Percentiles rank a stretch among this genome's conserved stretches.
Conservation (phyloP, 2,329 filamentous ascomycete species). For the Emergomyces pasteurianus region DNA sequence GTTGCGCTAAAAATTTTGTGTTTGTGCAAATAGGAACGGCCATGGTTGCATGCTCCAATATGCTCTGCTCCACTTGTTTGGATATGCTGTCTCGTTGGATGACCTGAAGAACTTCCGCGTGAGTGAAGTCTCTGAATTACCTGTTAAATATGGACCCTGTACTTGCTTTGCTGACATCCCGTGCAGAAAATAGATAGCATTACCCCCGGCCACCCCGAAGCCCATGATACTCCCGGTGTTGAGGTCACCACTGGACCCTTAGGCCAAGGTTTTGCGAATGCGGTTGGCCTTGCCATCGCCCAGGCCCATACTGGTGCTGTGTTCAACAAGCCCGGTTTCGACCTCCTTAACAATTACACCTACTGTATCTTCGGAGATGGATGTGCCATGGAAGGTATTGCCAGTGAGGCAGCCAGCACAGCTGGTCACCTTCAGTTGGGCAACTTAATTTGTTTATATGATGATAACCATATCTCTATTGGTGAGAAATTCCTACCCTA, state of each 20-base stretch:
- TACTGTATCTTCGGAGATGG: conserved; percentile 96
- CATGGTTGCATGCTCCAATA: conserved; percentile 99
- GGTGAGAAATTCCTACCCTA: conserved; percentile 43
- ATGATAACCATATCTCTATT: conserved; percentile 95
- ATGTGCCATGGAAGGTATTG: conserved; percentile 97
- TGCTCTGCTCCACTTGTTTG: conserved; percentile 91
- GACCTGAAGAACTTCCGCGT: conserved; percentile 96
- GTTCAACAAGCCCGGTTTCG: conserved; percentile 95
- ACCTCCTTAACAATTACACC: conserved; percentile 91
- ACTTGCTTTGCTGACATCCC: conserved; percentile 7
- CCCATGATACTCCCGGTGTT: conserved; percentile 89
- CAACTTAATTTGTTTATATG: conserved; percentile 93
- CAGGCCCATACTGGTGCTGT: conserved; percentile 79
- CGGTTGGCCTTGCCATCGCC: conserved; percentile 93
- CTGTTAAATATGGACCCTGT: not conserved
- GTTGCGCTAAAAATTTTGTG: not conserved
- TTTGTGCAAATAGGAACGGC: conserved; percentile 57
- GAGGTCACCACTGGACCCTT: conserved; percentile 98
- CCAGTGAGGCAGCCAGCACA: conserved; percentile 78
- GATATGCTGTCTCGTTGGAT: conserved; percentile 74
- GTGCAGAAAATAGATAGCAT: conserved; percentile 59
- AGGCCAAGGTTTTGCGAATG: conserved; percentile 93
- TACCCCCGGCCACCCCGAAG: conserved; percentile 91
- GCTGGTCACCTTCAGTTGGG: conserved; percentile 95
- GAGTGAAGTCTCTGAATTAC: conserved; percentile 32